Percentiles rank a stretch among this genome's conserved stretches.
Conservation (phyloP, 192 early-diverging fungal species). For the Lunasporangiospora selenospora region DNA sequence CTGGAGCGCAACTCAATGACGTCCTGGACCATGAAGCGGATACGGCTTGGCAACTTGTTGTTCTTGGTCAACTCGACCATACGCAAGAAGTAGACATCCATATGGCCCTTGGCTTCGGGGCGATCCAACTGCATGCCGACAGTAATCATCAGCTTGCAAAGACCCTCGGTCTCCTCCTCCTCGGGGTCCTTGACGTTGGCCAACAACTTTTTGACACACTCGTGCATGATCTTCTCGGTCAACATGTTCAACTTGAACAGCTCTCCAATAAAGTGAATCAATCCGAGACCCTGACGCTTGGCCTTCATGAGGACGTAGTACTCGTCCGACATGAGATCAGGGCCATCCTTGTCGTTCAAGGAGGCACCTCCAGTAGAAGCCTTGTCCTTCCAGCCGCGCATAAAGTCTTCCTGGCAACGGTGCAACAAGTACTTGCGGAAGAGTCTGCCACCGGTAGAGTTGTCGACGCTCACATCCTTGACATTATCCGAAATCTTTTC, state of each 20-base stretch:
- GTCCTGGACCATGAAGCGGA: conserved; percentile 93
- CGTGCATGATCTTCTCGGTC: conserved; percentile 95
- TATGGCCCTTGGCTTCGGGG: conserved; percentile 61
- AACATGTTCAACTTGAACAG: conserved; percentile 92
- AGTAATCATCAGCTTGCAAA: conserved; percentile 91
- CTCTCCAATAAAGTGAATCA: conserved; percentile 95
- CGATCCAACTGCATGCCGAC: conserved; percentile 78
- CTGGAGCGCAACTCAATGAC: conserved; percentile 82
- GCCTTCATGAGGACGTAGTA: conserved; percentile 89
- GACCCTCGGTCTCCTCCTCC: conserved; percentile 94
- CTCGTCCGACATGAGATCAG: conserved; percentile 77
- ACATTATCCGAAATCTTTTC: conserved; percentile 63
- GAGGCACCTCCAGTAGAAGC: conserved; percentile 58
- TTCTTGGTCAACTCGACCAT: conserved; percentile 79
- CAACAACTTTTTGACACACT: conserved; percentile 86
- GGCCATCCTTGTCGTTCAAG: conserved; percentile 63
- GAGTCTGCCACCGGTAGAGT: conserved; percentile 62
- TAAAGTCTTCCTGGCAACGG: conserved; percentile 96
- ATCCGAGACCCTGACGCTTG: conserved; percentile 94
- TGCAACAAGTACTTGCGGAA: conserved; percentile 95
- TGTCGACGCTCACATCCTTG: conserved; percentile 67
- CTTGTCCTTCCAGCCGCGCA: conserved; percentile 86
- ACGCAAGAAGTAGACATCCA: conserved; percentile 89
- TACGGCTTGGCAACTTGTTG: conserved; percentile 79
- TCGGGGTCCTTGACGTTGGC: conserved; percentile 76